Base-by-base conservation (phyloP, 805 yeast genomes). In the Yamadazyma akitaensis region DNA sequence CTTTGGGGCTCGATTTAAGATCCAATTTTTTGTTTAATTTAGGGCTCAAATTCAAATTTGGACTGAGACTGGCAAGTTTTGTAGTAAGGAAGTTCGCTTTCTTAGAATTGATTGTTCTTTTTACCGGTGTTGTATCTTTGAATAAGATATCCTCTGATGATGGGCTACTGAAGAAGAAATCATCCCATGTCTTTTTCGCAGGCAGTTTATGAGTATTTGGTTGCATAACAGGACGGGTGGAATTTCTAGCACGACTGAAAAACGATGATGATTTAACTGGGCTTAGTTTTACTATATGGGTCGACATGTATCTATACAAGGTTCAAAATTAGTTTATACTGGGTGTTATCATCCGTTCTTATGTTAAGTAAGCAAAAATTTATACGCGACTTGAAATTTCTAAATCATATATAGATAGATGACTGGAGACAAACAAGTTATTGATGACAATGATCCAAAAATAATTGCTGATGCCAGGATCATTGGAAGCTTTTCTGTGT, bases 381-480 rank as follows among this genome's bases (percentile, higher is more conserved):
- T 37, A 37, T 24, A 24, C 39, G 39, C 39, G 24, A 18, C 39
- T 17, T 11, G 16, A 25, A 33, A 16, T 17, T 33, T 33, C 6
- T 3, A n/a, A 11, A 9, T 13, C n/a, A 12, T 13, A 28, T 13
- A 13, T 21, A 33, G 16, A 8, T 5, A 16, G n/a, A 14, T 33
- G 37, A n/a, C 18, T 16, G 37, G 11, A 16, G 37, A 33, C 5
- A 33, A 5, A 33, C 37, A 16, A 33, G 19, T 13, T 5, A 16
- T 5, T 19, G 26, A 8, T 18, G 6, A 11, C 6, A 30, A 10
- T 24, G 39, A 37, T 37, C 28, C 44, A n/a, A 18, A 33, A 25
- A 4, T 26, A 26, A 31, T 43, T 28, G 47, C 47, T 13, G 47
- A 44, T 21, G 14, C 35, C 5, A 25, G 37, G 14, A 44, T 44